Base-by-base conservation (phyloP, 108 stramenopile species). In the Cyclotella atomus region DNA sequence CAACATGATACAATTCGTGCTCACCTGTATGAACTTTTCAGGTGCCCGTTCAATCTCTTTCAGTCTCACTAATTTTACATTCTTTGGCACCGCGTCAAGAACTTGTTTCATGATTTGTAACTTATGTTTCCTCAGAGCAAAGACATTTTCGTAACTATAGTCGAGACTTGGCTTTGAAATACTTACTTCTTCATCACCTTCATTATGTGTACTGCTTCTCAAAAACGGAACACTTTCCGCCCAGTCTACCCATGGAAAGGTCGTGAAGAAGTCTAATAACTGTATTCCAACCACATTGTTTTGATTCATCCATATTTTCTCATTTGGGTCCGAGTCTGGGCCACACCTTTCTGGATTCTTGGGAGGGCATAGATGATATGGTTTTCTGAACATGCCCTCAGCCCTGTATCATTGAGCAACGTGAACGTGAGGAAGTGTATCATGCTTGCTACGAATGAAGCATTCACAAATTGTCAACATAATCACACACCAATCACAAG, bases 331-430 rank as follows among this genome's bases (percentile, higher is more conserved):
- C 0, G 69, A 59, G 1, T 36, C 32, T 28, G 73, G 68, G 10
- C 80, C 73, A 41, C 80, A 81, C 49, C 10, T 74, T 57, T 81
- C 80, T 35, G 80, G 80, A 28, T 70, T 20, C 49, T 65, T 75
- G 3, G 65, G 68, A 20, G 82, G 77, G 35, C 82, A 83, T 3
- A 83, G 43, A 41, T 83, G 82, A 34, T 79, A 83, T 0, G 82
- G 82, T 55, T 83, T 83, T 0, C 82, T 65, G 27, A 54, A 73
- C 82, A 83, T 83, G 4, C 64, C 82, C 41, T 83, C 80, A 36
- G 80, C 80, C 78, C 73, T 73, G 38, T 41, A 41, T 41, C 38
- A 41, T 9, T 9, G 12, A 41, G 38, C 38, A 41, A 41, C 9
- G 12, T n/a, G n/a, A n/a, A n/a, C n/a, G n/a, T n/a, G n/a, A n/a